Evolutionary conservation across 2,329 filamentous ascomycete genomes (phyloP).

Genomic region (Neonectria coccinea): DNA sequence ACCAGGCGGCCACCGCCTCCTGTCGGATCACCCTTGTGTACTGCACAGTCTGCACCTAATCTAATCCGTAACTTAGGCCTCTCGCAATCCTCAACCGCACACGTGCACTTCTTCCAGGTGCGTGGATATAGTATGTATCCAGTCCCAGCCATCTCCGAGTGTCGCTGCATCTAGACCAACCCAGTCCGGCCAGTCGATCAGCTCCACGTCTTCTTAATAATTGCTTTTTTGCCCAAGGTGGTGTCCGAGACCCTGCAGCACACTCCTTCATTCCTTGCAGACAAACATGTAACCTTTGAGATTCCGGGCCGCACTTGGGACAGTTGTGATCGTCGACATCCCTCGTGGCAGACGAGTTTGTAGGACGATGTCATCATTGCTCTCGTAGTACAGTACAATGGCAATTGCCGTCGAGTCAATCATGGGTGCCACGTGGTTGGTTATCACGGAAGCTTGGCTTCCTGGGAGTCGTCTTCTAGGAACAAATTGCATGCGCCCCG

Average conservation of each 20-base stretch:
- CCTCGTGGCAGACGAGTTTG: neutral
- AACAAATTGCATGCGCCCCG: too few relatives aligned
- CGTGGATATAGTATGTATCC: neutral
- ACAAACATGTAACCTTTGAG: neutral
- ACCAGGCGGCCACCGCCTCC: neutral
- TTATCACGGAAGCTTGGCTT: neutral
- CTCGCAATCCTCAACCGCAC: neutral
- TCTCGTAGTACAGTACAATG: neutral
- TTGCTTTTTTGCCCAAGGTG: neutral
- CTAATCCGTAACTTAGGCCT: conserved; percentile 2
- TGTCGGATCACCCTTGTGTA: neutral
- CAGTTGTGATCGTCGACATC: neutral
- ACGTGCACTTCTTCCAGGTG: conserved; percentile 4
- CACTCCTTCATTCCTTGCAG: neutral
- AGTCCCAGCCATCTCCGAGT: conserved; percentile 1
- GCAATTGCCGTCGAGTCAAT: neutral
- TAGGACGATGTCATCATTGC: neutral
- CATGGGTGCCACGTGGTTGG: neutral
- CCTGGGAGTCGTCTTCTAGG: too few relatives aligned
- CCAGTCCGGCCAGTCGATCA: neutral
- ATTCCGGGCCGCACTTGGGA: neutral
- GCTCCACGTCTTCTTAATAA: neutral
- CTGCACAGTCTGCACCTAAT: neutral
- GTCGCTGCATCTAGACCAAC: neutral
- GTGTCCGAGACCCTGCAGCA: neutral